phyloP scores from a whole-genome alignment of 2,329 filamentous ascomycete genomes.

The Cryphonectria naterciae region DNA sequence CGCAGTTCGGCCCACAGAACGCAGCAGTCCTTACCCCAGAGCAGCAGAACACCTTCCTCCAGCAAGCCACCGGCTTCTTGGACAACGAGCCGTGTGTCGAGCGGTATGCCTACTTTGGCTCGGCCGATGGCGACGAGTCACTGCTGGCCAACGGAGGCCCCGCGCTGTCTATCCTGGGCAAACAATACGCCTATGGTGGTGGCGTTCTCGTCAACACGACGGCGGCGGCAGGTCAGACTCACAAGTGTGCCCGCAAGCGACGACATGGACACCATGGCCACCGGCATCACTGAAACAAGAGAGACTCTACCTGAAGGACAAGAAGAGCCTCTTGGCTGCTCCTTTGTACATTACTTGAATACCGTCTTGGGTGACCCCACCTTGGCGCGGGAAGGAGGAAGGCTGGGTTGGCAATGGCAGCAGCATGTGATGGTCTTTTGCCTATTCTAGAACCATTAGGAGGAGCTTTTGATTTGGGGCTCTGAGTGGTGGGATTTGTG shows the following conservation, averaged over 20 bases:
- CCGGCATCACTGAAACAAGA: neutral
- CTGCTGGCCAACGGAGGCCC: slow-evolving; percentile 31
- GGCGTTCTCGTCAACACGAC: neutral
- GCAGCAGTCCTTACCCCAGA: slow-evolving; percentile 32
- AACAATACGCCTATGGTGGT: slow-evolving; percentile 23
- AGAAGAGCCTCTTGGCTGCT: neutral
- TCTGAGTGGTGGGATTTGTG: neutral
- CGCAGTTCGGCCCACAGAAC: slow-evolving; percentile 11
- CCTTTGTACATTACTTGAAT: neutral
- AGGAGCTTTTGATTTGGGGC: neutral
- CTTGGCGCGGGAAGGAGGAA: neutral
- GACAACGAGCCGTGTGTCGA: slow-evolving; percentile 44
- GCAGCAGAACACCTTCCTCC: slow-evolving; percentile 44
- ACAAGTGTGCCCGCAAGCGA: neutral
- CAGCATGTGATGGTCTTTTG: neutral
- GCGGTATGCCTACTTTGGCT: slow-evolving; percentile 45
- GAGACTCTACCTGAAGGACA: neutral
- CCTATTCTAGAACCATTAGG: neutral
- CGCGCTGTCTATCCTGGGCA: slow-evolving; percentile 24
- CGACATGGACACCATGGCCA: neutral
- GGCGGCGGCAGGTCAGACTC: neutral
- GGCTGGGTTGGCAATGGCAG: neutral
- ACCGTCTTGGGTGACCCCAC: neutral
- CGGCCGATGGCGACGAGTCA: slow-evolving; percentile 30
- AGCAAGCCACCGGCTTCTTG: slow-evolving; percentile 48